Conservation (phyloP, 1,139 yeast genomes). For the Candida sanyaensis region DNA sequence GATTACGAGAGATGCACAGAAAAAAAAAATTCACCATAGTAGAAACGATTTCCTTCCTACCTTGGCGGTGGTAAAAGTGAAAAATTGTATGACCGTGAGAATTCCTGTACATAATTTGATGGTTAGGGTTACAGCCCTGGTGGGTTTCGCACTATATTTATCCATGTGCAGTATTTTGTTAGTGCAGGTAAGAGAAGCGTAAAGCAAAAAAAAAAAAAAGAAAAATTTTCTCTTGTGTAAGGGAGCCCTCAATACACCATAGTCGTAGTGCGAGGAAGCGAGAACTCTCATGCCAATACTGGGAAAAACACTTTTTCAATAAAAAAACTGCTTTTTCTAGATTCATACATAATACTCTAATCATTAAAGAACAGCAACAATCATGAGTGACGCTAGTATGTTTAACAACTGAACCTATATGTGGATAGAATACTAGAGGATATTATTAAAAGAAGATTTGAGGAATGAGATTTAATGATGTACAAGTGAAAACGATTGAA, state of each 20-base stretch:
- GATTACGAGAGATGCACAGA: background rate
- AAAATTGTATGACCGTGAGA: background rate
- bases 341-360: slow-evolving; percentile 2
- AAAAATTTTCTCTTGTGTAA: background rate
- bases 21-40: background rate
- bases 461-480: too few relatives aligned
- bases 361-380: slow-evolving; percentile 16
- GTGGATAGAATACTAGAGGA: background rate
- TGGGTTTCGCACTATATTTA: background rate
- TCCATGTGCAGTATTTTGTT: slow-evolving; percentile 8
- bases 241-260: background rate
- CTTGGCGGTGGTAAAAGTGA: background rate
- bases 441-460: background rate
- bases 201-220: background rate
- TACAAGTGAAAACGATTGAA: background rate
- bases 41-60: too few relatives aligned
- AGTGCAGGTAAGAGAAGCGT: background rate
- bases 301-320: slow-evolving; percentile 11
- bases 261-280: background rate
- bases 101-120: background rate
- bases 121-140: slow-evolving; percentile 5
- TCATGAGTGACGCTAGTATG: slow-evolving; percentile 53
- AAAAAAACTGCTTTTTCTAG: slow-evolving; percentile 5
- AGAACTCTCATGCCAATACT: slow-evolving; percentile 1
- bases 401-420: slow-evolving; percentile 13